Conservation (phyloP, 257 asterid genomes). For the Ophiorrhiza pumila region DNA sequence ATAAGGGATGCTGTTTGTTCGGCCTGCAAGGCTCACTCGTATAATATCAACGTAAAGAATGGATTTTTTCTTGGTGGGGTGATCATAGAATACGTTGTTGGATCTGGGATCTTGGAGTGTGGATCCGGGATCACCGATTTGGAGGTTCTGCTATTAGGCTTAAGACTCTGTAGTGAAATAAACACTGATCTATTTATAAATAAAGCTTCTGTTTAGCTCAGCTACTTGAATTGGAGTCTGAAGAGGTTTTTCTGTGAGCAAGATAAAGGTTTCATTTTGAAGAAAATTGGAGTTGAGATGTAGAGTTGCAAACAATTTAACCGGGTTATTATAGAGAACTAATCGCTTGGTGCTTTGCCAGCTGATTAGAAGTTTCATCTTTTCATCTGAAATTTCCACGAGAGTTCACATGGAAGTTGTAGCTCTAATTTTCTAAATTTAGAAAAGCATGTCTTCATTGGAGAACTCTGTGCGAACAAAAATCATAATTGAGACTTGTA, state of each 20-base stretch:
- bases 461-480: background rate
- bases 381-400: background rate
- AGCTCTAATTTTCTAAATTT: background rate
- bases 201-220: background rate
- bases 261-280: background rate
- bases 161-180: background rate
- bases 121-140: background rate
- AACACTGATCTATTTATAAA: background rate
- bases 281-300: background rate
- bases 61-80: background rate
- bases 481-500: background rate
- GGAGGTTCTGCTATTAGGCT: background rate
- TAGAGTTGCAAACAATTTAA: background rate
- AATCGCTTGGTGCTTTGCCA: background rate
- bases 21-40: background rate
- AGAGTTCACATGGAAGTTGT: background rate
- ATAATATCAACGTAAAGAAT: background rate
- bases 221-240: background rate
- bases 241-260: background rate
- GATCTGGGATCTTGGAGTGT: constrained; percentile 17
- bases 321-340: background rate
- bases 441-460: background rate
- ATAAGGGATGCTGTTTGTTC: background rate
- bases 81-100: background rate
- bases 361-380: background rate